These are phyloP conservation scores for Pythium myriotylum DNA, from an alignment of 352 stramenopile species.

Conservation along the genomic window DNA sequence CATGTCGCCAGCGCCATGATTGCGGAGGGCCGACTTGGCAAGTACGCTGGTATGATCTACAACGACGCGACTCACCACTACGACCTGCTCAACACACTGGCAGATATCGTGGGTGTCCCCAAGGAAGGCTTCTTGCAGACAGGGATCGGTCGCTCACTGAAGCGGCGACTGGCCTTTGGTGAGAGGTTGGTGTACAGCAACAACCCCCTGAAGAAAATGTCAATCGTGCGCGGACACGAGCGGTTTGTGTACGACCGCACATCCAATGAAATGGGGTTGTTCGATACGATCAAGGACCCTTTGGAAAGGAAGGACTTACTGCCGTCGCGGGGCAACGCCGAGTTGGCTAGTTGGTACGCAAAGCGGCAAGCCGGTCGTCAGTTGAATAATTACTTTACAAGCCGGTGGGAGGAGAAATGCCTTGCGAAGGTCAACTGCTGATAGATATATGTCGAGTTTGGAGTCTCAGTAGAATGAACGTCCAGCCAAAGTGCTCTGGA, in stretches of 20 bases:
- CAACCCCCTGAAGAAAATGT: conserved; percentile 51
- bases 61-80: conserved; percentile 19
- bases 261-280: conserved; percentile 36
- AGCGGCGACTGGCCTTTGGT: conserved; percentile 35
- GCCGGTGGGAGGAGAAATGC: conserved; percentile 42
- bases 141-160: conserved; percentile 33
- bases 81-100: conserved; percentile 28
- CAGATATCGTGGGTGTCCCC: conserved; percentile 24
- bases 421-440: conserved; percentile 31
- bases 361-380: conserved; percentile 26
- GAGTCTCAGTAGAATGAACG: too few relatives aligned
- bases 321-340: conserved; percentile 12
- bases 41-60: conserved; percentile 10
- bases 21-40: conserved; percentile 19
- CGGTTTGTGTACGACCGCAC: conserved; percentile 35
- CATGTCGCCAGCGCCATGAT: too few relatives aligned
- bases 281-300: conserved; percentile 42
- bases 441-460: too few relatives aligned
- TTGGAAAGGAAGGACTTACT: conserved; percentile 38
- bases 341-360: neutral
- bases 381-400: conserved; percentile 51
- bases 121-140: conserved; percentile 21
- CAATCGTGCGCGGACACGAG: conserved; percentile 34
- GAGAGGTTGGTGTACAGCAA: conserved; percentile 48
- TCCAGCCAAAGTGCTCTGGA: too few relatives aligned